Conservation (phyloP, 1,284 basidiomycete genomes). For the Boletellus deceptivus region DNA sequence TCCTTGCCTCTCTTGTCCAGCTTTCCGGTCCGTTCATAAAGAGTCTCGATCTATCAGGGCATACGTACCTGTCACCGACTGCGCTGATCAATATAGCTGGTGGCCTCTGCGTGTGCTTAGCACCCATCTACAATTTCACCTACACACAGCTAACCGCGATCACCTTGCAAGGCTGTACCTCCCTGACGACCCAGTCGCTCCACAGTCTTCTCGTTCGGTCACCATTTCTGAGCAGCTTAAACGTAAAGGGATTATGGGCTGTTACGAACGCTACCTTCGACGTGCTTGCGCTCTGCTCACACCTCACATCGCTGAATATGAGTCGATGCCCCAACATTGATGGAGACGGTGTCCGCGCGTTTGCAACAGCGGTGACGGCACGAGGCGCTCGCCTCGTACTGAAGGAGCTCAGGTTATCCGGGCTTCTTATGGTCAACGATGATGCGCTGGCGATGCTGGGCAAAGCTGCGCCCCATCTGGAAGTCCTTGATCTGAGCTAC, state of each 20-base stretch:
- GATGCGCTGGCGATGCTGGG: slow-evolving; percentile 60
- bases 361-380: slow-evolving; percentile 42
- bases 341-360: slow-evolving; percentile 54
- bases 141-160: slow-evolving; percentile 67
- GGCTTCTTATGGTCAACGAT: slow-evolving; percentile 60
- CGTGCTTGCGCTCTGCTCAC: slow-evolving; percentile 57
- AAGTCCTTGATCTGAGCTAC: slow-evolving; percentile 82
- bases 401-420: slow-evolving; percentile 63
- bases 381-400: slow-evolving; percentile 48
- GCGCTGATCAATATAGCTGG: slow-evolving; percentile 52
- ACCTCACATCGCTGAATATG: slow-evolving; percentile 66
- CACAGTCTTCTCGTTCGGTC: slow-evolving; percentile 71
- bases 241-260: slow-evolving; percentile 63
- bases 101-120: slow-evolving; percentile 47
- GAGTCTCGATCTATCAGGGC: slow-evolving; percentile 64
- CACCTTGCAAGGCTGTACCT: slow-evolving; percentile 73
- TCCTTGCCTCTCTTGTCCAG: slow-evolving; percentile 51
- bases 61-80: slow-evolving; percentile 51
- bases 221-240: slow-evolving; percentile 57
- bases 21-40: slow-evolving; percentile 66
- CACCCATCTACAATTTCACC: slow-evolving; percentile 35
- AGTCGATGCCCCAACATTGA: slow-evolving; percentile 71
- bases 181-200: slow-evolving; percentile 63
- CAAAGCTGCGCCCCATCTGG: slow-evolving; percentile 64
- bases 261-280: slow-evolving; percentile 75